Base-by-base conservation (phyloP, 306 rosid genomes). In the Rosa multiflora region DNA sequence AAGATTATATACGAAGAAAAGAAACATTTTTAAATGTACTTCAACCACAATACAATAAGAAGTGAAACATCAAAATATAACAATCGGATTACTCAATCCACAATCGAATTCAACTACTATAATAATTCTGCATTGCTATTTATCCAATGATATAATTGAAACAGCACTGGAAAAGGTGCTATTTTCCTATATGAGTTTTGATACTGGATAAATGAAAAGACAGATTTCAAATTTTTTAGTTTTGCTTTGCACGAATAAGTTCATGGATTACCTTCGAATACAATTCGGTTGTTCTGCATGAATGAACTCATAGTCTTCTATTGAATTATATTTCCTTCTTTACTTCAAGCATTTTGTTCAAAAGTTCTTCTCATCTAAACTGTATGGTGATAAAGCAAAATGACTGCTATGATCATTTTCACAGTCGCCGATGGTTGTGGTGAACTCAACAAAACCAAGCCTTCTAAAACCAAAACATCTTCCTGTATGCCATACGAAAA, bases 1-100 rank as follows among this genome's bases (percentile, higher is more conserved):
- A 46, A 43, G 69, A 76, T 18, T 18, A 74, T 53, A 67, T 49
- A 47, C 5, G 52, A 75, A 83, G 59, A 85, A 55, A 73, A 78
- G 67, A 72, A 82, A 78, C 63, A 80, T 44, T 56, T 70, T 21
- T 55, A 73, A 17, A 52, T 42, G 5, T 12, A 17, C 21, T 61
- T 72, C 64, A 59, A 62, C 4, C 15, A 70, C 47, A 21, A 46
- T n/a, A 73, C 46, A 32, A 71, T 8, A 62, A 79, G 37, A 70
- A n/a, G 0, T 8, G 61, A 75, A 73, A 63, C 29, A 75, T 53
- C 10, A 37, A 43, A 47, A 78, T 35, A 64, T 5, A 12, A 58
- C 13, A 69, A 4, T 48, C 47, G 35, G n/a, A 35, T 55, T 21
- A 37, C 32, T 39, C 21, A 52, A 21, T 42, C 47, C 0, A 29